Percentiles rank a stretch among this genome's conserved stretches.
Conservation (phyloP, 1,139 yeast species). For the Candida smagusa region DNA sequence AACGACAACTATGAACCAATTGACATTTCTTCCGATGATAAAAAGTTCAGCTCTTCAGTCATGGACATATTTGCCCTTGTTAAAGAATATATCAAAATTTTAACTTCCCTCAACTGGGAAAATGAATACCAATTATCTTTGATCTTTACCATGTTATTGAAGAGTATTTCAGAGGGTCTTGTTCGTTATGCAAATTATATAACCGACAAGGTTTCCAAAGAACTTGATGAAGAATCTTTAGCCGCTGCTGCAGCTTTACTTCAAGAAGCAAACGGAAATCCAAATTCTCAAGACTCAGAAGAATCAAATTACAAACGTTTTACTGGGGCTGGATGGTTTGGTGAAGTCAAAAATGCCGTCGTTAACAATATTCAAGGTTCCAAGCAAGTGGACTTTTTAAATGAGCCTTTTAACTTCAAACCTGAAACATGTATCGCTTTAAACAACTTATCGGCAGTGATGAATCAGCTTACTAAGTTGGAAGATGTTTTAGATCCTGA, state of each 20-base stretch:
- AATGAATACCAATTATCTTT: constrained; percentile 59
- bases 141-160: constrained; percentile 55
- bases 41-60: constrained; percentile 52
- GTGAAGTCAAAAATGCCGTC: constrained; percentile 40
- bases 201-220: constrained; percentile 46
- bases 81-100: constrained; percentile 51
- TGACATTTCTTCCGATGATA: constrained; percentile 38
- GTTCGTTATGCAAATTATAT: constrained; percentile 50
- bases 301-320: constrained; percentile 24
- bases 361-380: constrained; percentile 45
- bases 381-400: constrained; percentile 33
- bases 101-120: constrained; percentile 60
- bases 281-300: constrained; percentile 22
- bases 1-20: constrained; percentile 57
- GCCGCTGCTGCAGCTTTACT: neutral
- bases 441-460: constrained; percentile 65
- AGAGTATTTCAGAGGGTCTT: constrained; percentile 60
- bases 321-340: constrained; percentile 34
- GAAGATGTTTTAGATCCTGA: constrained; percentile 68
- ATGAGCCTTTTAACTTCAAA: constrained; percentile 60
- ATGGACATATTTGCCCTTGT: constrained; percentile 65
- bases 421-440: constrained; percentile 70
- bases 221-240: constrained; percentile 38
- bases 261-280: neutral
- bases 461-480: constrained; percentile 52